Base-by-base conservation (phyloP, 371 early-diverging fungal genomes). In the Nematocida sp. region DNA sequence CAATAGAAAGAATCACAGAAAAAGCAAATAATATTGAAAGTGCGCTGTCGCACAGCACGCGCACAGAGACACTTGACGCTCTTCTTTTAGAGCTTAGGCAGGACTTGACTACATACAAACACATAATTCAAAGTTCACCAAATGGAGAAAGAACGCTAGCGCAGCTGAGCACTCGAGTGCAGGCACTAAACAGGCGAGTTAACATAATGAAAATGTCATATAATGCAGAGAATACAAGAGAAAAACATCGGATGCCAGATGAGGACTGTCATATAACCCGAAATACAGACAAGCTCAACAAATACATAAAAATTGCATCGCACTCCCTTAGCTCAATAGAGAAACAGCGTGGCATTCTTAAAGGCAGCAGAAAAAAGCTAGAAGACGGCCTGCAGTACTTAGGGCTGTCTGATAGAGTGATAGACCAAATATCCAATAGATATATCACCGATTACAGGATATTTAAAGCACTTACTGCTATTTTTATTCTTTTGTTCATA, bases 301-400 rank as follows among this genome's bases (percentile, higher is more conserved):
- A 78, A 15, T 78, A 78, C 62, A 78, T 78, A 13, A 78, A 78
- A 60, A 78, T 78, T 20, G 55, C 70, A 20, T 78, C 80, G 25
- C 57, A 78, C 80, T 78, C 80, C 5, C 23, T 78, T 27, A 44
- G 47, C 72, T 78, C 80, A 7, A 47, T 78, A 20, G 71, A 78
- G 39, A 78, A 78, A 40, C 80, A 78, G 42, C 40, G 57, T 25
- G 55, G 46, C 57, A 42, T 78, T 11, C 57, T 78, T 5, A 52
- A 57, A 56, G 39, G 57, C 20, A 78, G 80, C 69, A 45, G 80
- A 54, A 18, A 58, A 45, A 78, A 78, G 69, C 33, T 78, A 60
- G 80, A 78, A 52, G 80, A 78, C 7, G 80, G 80, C 20, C 71
- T 78, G 47, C n/a, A 56, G 62, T 78, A 78, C 46, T 47, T 78